phyloP scores from a whole-genome alignment of 1,284 basidiomycete species.

The Polyporus tsugae region DNA sequence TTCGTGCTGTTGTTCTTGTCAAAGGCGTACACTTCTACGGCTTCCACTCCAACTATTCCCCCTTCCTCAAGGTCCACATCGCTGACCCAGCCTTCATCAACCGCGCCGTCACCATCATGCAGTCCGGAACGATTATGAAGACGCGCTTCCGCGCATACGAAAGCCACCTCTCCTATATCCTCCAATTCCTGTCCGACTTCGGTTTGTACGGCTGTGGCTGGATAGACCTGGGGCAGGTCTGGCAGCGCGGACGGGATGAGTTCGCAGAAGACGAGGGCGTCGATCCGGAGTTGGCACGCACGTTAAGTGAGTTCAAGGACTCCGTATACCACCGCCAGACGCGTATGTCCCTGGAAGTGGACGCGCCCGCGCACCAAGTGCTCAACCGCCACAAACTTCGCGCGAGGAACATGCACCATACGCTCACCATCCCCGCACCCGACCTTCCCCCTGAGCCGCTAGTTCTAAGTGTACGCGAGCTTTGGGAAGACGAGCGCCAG shows the following conservation, averaged over 20 bases:
- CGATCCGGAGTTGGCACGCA: conserved; percentile 11
- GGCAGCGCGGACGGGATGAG: conserved; percentile 57
- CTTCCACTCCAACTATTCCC: conserved; percentile 86
- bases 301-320: conserved; percentile 42
- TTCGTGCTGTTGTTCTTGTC: conserved; percentile 82
- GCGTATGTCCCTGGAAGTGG: conserved; percentile 85
- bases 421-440: conserved; percentile 65
- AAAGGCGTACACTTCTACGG: conserved; percentile 98
- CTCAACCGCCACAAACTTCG: conserved; percentile 79
- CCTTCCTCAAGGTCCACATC: conserved; percentile 91
- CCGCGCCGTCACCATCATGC: conserved; percentile 78
- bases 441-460: conserved; percentile 74
- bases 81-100: conserved; percentile 75
- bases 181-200: conserved; percentile 97
- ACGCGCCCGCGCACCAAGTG: conserved; percentile 84
- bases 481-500: conserved; percentile 94
- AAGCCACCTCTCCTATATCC: conserved; percentile 87
- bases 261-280: conserved; percentile 12
- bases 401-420: conserved; percentile 79
- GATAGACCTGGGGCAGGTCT: conserved; percentile 75
- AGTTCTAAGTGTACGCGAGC: conserved; percentile 87
- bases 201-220: conserved; percentile 95
- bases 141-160: conserved; percentile 86
- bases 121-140: conserved; percentile 83
- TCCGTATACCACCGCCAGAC: conserved; percentile 74